Conservation (phyloP, 805 yeast species). For the Saturnispora dispora region DNA sequence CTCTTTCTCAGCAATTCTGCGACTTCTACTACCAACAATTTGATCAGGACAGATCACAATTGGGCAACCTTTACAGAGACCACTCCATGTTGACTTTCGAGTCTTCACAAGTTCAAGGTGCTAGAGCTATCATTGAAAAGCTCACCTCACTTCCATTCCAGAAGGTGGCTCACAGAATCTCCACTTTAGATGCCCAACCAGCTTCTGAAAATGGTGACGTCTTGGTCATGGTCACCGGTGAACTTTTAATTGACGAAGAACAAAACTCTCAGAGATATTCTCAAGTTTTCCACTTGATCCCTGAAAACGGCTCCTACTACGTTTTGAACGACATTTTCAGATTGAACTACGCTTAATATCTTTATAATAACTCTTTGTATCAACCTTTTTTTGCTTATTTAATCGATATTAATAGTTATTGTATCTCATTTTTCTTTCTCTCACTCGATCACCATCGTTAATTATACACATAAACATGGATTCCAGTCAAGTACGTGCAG, state of each 20-base stretch:
- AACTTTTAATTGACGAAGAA: slow-evolving; percentile 86
- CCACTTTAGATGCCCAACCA: slow-evolving; percentile 97
- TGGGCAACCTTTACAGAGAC: slow-evolving; percentile 53
- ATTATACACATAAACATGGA: background rate
- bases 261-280: slow-evolving; percentile 93
- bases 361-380: background rate
- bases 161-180: slow-evolving; percentile 87
- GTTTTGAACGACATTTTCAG: slow-evolving; percentile 97
- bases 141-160: slow-evolving; percentile 81
- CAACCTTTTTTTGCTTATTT: background rate
- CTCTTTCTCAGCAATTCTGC: slow-evolving; percentile 63
- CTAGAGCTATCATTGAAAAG: slow-evolving; percentile 87
- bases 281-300: slow-evolving; percentile 94
- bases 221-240: slow-evolving; percentile 96
- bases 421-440: background rate
- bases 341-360: slow-evolving; percentile 61
- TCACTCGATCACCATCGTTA: background rate
- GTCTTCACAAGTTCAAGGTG: slow-evolving; percentile 89
- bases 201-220: slow-evolving; percentile 90
- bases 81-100: slow-evolving; percentile 97
- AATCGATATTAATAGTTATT: background rate
- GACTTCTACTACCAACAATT: slow-evolving; percentile 92
- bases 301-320: slow-evolving; percentile 84
- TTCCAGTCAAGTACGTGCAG: background rate
- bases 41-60: slow-evolving; percentile 83